Evolutionary conservation across 768 basidiomycete genomes (phyloP).

Genomic region (Myochromella boudieri): DNA sequence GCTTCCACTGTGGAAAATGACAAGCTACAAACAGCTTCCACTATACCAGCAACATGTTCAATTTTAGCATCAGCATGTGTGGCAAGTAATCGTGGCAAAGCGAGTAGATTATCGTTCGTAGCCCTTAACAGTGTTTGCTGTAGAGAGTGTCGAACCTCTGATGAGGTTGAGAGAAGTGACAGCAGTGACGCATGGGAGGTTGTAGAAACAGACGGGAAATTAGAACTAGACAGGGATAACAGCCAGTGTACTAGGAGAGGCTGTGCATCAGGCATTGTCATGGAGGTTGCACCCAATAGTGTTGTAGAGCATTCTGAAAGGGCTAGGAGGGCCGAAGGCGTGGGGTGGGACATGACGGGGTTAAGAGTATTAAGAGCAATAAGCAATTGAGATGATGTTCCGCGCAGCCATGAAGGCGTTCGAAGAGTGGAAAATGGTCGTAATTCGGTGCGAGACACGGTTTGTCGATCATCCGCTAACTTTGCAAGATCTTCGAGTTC

Average conservation of each 20-base stretch:
- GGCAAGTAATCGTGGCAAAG: conserved; percentile 71
- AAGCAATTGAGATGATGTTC: conserved; percentile 78
- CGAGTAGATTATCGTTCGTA: conserved; percentile 60
- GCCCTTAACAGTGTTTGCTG: conserved; percentile 61
- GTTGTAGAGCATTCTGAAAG: conserved; percentile 54
- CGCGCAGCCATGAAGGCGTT: conserved; percentile 76
- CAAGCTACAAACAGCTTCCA: conserved; percentile 70
- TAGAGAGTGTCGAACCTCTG: conserved; percentile 42
- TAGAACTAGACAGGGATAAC: conserved; percentile 67
- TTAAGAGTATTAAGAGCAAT: conserved; percentile 80
- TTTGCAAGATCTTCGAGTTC: conserved; percentile 64
- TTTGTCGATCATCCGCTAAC: conserved; percentile 21
- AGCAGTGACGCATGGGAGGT: conserved; percentile 48
- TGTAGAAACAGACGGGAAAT: conserved; percentile 50
- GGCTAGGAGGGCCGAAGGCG: conserved; percentile 58
- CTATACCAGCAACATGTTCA: conserved; percentile 61
- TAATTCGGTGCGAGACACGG: conserved; percentile 19
- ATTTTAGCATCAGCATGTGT: conserved; percentile 75
- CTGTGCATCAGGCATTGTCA: conserved; percentile 68
- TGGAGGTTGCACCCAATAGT: conserved; percentile 52
- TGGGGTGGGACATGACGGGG: conserved; percentile 71
- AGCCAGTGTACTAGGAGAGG: conserved; percentile 71
- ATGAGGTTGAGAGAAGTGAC: conserved; percentile 42
- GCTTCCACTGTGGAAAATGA: conserved; percentile 22
- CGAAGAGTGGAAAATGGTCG: conserved; percentile 53